Evolutionary conservation across 345 rosid species (phyloP).

Genomic region (Reutealis trisperma): DNA sequence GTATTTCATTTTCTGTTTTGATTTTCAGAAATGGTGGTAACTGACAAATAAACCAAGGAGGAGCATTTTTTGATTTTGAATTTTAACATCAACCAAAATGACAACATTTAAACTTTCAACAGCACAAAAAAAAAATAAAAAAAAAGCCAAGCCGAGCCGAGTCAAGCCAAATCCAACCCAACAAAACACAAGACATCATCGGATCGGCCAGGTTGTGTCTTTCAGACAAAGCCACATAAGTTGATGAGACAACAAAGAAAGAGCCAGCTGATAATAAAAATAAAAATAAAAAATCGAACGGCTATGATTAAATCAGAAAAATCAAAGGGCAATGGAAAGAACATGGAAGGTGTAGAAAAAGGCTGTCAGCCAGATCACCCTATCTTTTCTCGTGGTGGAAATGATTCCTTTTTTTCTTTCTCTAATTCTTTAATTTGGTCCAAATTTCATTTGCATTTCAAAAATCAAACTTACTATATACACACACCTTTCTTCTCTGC

Average conservation of each 20-base stretch:
- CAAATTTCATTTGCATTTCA: slow-evolving; percentile 41
- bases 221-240: neutral
- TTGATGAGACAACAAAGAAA: neutral
- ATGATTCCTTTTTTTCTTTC: slow-evolving; percentile 37
- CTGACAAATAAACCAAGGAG: too few species aligned
- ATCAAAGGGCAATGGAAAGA: neutral
- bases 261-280: neutral
- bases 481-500: neutral
- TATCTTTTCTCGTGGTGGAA: slow-evolving; percentile 42
- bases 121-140: too few species aligned
- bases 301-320: slow-evolving; percentile 18
- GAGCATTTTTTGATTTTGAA: too few species aligned
- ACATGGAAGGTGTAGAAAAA: neutral
- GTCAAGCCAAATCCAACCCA: neutral
- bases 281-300: slow-evolving; percentile 12
- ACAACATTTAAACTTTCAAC: neutral
- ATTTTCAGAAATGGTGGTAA: too few species aligned
- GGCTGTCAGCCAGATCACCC: slow-evolving; percentile 52
- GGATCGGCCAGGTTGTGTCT: neutral
- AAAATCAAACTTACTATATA: neutral
- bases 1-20: too few species aligned
- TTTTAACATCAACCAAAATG: neutral
- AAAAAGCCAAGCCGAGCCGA: too few species aligned
- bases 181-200: neutral
- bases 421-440: slow-evolving; percentile 21